Percentiles rank a stretch among this genome's conserved stretches.
phyloP scores from a whole-genome alignment of 148 eudicot genomes.

The Diospyros lotus region DNA sequence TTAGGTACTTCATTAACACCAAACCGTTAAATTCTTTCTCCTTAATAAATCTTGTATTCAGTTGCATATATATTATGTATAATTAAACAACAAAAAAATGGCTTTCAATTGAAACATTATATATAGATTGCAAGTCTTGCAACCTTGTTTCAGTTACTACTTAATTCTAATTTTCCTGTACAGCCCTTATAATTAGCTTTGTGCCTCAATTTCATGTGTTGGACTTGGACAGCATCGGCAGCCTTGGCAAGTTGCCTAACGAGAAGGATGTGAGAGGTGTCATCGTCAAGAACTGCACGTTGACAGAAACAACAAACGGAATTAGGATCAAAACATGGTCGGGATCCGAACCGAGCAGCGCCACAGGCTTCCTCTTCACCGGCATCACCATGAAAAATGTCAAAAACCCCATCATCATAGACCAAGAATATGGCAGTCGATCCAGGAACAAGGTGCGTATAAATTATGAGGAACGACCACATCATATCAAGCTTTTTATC shows the following conservation, averaged over 20 bases:
- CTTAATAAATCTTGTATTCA: no score
- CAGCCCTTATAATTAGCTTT: no score
- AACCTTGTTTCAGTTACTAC: no score
- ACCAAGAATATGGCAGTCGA: slow-evolving; percentile 47
- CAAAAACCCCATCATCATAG: slow-evolving; percentile 56
- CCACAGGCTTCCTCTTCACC: slow-evolving; percentile 30
- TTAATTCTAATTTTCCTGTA: no score
- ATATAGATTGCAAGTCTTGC: neutral
- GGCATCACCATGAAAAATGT: slow-evolving; percentile 49
- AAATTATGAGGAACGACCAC: no score
- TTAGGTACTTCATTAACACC: slow-evolving; percentile 37
- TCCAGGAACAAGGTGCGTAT: neutral
- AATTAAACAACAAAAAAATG: neutral
- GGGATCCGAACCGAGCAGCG: slow-evolving; percentile 26
- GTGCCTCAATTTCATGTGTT: no score
- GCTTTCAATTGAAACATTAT: no score
- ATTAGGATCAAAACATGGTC: slow-evolving; percentile 66
- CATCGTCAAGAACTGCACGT: slow-evolving; percentile 40
- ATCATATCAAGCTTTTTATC: no score
- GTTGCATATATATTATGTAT: neutral
- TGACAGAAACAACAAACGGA: slow-evolving; percentile 53
- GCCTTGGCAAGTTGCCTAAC: slow-evolving; percentile 57
- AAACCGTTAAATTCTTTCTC: no score
- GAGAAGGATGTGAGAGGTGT: slow-evolving; percentile 64
- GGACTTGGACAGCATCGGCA: slow-evolving; percentile 47